These are phyloP conservation scores for Sordaria brevicollis DNA, from an alignment of 495 filamentous ascomycete species.

Conservation along the genomic window DNA sequence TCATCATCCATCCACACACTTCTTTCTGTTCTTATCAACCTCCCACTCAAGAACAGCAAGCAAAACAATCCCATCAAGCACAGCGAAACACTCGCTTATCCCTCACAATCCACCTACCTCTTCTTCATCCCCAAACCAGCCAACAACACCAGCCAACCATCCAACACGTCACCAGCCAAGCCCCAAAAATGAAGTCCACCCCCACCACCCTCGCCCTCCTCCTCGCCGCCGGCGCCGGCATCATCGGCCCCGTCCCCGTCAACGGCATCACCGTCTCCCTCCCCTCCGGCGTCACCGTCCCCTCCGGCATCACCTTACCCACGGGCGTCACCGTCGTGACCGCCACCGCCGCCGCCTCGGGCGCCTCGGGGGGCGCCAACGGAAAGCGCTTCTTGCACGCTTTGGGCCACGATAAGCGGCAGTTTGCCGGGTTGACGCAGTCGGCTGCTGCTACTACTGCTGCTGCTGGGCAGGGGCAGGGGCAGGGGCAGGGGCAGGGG, in stretches of 20 bases:
- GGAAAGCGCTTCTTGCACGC: conserved; percentile 1
- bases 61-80: not conserved
- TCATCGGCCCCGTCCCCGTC: not conserved
- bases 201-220: not conserved
- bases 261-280: conserved; percentile 5
- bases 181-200: not conserved
- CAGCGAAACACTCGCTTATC: not conserved
- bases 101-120: not conserved
- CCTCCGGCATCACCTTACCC: conserved; percentile 16
- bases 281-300: conserved; percentile 15
- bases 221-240: not conserved
- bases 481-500: too few species aligned
- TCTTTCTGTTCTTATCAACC: not conserved
- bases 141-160: not conserved
- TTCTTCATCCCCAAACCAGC: not conserved
- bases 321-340: conserved; percentile 21
- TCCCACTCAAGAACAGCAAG: not conserved
- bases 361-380: conserved; percentile 2
- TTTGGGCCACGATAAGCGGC: not conserved
- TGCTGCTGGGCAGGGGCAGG: too few species aligned
- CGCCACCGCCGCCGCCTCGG: conserved; percentile 4
- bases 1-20: not conserved
- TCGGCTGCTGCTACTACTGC: not conserved
- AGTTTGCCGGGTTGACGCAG: not conserved
- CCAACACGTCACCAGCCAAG: not conserved